Base-by-base conservation (phyloP, 768 basidiomycete species). In the Suillus cothurnatus region DNA sequence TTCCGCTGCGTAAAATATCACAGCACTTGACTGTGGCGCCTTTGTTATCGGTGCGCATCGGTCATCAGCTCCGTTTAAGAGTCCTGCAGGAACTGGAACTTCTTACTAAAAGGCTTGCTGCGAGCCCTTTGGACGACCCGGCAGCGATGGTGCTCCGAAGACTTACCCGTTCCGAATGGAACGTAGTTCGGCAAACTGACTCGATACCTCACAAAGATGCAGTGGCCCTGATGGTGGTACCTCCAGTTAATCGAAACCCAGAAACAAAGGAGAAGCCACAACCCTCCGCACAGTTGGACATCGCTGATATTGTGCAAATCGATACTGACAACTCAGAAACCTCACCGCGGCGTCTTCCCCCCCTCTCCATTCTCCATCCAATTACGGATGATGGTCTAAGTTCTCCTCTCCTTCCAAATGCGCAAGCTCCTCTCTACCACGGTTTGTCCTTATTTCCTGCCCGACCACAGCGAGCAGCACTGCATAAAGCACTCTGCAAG, bases 1-100 rank as follows among this genome's bases (percentile, higher is more conserved):
- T 66, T 36, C 69, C 68, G 8, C 55, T 69, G 66, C 72, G 70
- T 2, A 76, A 78, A 43, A 39, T 77, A 19, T 69, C 76, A 1
- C 69, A 70, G 45, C 75, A 78, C 32, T 36, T 80, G 12, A 32
- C 67, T 1, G 62, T 82, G 4, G 83, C 84, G 65, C 73, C 83
- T 17, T 77, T 82, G 39, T 75, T 91, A 21, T 73, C 76, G 11
- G 77, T 82, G 31, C 88, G 93, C 52, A 82, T 92, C 41, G 79
- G 79, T 2, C 88, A 93, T 70, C 80, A 88, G 28, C 79, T 94
- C 12, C 91, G 92, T 53, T 74, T 90, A 17, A 86, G 93, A 21
- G 83, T 93, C 15, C 77, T 94, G 2, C 92, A 94, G 73, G 93
- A 94, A 70, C 76, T 94, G 7, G 82, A 88, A 45, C 73, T 93